Evolutionary conservation across 352 stramenopile genomes (phyloP), one percentile per base, ranked within the genome.

Genomic region (Pythium coloratum): DNA sequence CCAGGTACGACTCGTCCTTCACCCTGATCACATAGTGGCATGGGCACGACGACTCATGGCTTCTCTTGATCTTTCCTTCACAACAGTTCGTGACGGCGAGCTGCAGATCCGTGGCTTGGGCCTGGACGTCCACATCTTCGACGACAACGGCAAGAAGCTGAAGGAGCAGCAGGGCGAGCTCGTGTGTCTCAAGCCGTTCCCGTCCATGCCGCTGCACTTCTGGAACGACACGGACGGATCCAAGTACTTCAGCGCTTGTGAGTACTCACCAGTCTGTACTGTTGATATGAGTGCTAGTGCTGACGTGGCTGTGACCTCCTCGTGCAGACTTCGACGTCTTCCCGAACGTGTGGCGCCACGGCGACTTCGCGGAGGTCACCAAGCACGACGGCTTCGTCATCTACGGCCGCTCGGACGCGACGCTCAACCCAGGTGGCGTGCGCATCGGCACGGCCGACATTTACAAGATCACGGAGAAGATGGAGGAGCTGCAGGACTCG

Each of bases 141-240:
- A 84, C 58, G 81, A 93, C 66, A 69, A 89, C 38, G 79, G 72
- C 30, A 76, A 88, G 28, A 61, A 84, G 44, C 59, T 91, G 5
- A 28, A 69, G 55, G 47, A 81, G 63, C 64, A 77, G 34, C 76
- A 92, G 65, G 83, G 81, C 30, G 85, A 91, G 44, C 67, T 92
- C 20, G 78, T 90, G 18, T 91, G 82, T 59, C 75, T 77, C 65
- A 86, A 89, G 68, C 86, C 88, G 20, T 96, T 96, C 69, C 86
- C 88, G 40, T 94, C 85, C 9, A 93, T 94, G 85, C 88, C 88
- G 44, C 69, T 93, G 6, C 72, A 82, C 69, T 96, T 96, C 59
- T 92, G 83, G 82, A 87, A 87, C 58, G 88, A 96, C 54, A 71
- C 56, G 1, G 85, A 78, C 36, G 85, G 86, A n/a, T 75, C 71